A percentile compares a stretch with the other conserved stretches of the same genome.
Conservation (phyloP, 2,329 filamentous ascomycete genomes). For the Tolypocladium album region DNA sequence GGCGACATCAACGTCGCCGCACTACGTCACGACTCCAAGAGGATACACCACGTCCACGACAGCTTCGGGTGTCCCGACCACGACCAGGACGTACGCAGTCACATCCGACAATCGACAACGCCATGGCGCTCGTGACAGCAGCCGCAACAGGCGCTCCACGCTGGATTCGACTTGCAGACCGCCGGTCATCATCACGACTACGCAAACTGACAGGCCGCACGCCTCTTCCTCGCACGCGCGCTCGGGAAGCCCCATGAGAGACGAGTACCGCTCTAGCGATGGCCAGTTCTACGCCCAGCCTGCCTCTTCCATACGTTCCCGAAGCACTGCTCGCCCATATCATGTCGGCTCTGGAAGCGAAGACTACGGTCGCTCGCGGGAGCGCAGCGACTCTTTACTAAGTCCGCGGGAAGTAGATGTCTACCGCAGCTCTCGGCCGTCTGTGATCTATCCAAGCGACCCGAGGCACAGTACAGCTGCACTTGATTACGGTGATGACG, state of each 20-base stretch:
- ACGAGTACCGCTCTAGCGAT: constrained; percentile 42
- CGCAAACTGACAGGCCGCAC: constrained; percentile 31
- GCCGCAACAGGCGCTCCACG: constrained; percentile 39
- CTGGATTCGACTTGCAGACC: constrained; percentile 38
- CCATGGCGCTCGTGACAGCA: constrained; percentile 35
- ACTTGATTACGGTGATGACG: constrained; percentile 46
- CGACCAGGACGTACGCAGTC: constrained; percentile 46
- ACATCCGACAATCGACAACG: constrained; percentile 40
- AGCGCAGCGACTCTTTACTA: constrained; percentile 34
- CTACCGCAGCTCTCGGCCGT: constrained; percentile 36
- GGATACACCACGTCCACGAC: constrained; percentile 22
- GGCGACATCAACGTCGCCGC: constrained; percentile 20
- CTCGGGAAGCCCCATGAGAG: constrained; percentile 35
- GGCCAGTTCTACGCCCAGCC: constrained; percentile 43
- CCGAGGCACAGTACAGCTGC: constrained; percentile 31
- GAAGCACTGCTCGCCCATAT: constrained; percentile 35
- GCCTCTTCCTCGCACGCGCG: constrained; percentile 25
- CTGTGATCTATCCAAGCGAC: constrained; percentile 31
- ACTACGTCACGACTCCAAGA: constrained; percentile 21
- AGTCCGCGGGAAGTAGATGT: constrained; percentile 28
- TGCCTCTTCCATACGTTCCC: constrained; percentile 44
- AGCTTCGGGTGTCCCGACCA: constrained; percentile 26
- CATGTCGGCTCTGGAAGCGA: constrained; percentile 39
- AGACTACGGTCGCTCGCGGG: constrained; percentile 37
- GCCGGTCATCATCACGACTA: constrained; percentile 47